Conservation (phyloP, 768 basidiomycete genomes). For the Leccinum longicurvipes region DNA sequence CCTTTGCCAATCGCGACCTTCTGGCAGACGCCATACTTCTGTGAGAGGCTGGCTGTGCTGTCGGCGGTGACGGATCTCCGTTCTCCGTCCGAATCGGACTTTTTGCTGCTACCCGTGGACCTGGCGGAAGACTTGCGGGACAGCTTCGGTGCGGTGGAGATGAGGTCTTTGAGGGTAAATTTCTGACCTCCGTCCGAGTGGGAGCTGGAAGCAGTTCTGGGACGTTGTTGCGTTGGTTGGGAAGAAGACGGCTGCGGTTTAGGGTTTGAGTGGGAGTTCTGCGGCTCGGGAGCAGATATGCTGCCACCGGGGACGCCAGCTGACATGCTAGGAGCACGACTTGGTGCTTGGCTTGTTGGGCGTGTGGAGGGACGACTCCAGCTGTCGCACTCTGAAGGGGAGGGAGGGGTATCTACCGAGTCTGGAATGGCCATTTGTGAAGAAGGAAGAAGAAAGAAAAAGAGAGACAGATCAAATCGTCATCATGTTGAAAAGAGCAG, state of each 20-base stretch:
- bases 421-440: constrained; percentile 37
- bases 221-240: constrained; percentile 24
- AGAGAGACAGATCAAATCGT: constrained; percentile 18
- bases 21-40: constrained; percentile 97
- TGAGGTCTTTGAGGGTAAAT: constrained; percentile 82
- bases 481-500: constrained; percentile 3
- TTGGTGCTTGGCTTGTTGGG: constrained; percentile 53
- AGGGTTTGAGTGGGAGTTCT: constrained; percentile 17
- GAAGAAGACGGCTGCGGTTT: constrained; percentile 15
- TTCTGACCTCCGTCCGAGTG: constrained; percentile 63
- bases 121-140: constrained; percentile 67
- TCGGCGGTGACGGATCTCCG: constrained; percentile 47
- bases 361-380: constrained; percentile 61
- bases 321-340: constrained; percentile 37
- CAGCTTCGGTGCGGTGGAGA: constrained; percentile 72
- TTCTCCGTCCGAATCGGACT: constrained; percentile 63
- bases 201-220: constrained; percentile 43
- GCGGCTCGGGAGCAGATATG: constrained; percentile 29
- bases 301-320: constrained; percentile 39
- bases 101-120: constrained; percentile 59
- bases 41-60: constrained; percentile 55
- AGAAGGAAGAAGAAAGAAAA: constrained; percentile 9
- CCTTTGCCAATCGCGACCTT: constrained; percentile 97
- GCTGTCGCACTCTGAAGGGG: constrained; percentile 55
- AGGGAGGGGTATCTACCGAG: constrained; percentile 44